Percentiles rank a stretch among this genome's conserved stretches.
Evolutionary conservation across 208 protist genomes (phyloP).

Genomic region (Trypanosomatidae sp.): DNA sequence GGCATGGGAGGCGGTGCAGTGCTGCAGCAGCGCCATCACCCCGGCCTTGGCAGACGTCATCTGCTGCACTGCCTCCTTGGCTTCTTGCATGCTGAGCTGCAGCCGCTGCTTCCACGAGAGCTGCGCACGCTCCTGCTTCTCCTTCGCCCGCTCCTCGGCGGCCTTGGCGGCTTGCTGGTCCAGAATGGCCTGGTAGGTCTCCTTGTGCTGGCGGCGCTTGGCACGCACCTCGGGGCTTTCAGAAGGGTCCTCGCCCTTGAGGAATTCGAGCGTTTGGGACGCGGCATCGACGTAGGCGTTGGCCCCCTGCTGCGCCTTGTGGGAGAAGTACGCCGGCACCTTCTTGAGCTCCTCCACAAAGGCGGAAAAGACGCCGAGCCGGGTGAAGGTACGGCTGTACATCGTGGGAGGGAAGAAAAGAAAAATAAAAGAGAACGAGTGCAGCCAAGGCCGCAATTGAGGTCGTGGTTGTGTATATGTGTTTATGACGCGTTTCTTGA

Average conservation of each 20-base stretch:
- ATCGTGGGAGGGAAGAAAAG: constrained; percentile 12
- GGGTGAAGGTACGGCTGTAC: constrained; percentile 28
- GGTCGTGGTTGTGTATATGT: no score
- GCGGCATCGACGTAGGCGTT: constrained; percentile 37
- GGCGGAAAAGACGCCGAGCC: constrained; percentile 35
- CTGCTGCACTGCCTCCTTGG: constrained; percentile 32
- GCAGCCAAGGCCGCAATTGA: no score
- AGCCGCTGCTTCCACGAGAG: constrained; percentile 27
- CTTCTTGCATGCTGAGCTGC: constrained; percentile 25
- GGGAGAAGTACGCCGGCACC: constrained; percentile 36
- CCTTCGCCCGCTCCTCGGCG: constrained; percentile 2
- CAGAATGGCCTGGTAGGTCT: constrained; percentile 67
- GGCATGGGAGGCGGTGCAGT: constrained; percentile 84
- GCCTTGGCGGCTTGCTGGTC: constrained; percentile 33
- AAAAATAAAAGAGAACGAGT: background rate
- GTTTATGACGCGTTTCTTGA: no score
- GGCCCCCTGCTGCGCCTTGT: constrained; percentile 22
- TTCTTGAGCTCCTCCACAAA: constrained; percentile 53
- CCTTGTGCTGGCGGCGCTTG: constrained; percentile 55
- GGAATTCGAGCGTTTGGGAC: constrained; percentile 34
- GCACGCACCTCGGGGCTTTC: constrained; percentile 36
- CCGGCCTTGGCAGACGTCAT: constrained; percentile 63
- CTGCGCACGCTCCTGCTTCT: background rate
- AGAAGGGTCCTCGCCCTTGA: constrained; percentile 45
- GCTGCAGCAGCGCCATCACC: constrained; percentile 75